Percentiles rank a stretch among this genome's conserved stretches.
Conservation (phyloP, 2,329 filamentous ascomycete species). For the Dryadomyces sulphureus region DNA sequence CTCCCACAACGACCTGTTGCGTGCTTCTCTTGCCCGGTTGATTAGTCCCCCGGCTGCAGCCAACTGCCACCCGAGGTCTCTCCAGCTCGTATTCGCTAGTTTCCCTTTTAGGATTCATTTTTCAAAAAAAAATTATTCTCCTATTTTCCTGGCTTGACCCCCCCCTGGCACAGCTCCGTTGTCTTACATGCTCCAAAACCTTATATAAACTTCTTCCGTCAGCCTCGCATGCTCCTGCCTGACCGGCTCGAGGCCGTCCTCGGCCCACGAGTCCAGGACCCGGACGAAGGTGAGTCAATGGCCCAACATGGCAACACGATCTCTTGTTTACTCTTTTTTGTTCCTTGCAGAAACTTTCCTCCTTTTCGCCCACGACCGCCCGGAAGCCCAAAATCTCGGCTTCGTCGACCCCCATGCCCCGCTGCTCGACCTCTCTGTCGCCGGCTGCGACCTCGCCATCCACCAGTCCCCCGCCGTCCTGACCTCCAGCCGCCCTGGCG, state of each 20-base stretch:
- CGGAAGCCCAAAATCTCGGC: slow-evolving; percentile 59
- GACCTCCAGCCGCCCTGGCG: slow-evolving; percentile 54
- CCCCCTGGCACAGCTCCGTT: too few relatives aligned
- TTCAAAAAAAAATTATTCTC: neutral
- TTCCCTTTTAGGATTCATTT: neutral
- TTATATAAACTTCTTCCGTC: too few relatives aligned
- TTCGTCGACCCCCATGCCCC: slow-evolving; percentile 63
- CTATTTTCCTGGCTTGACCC: too few relatives aligned
- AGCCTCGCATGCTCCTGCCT: neutral
- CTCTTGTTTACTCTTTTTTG: neutral
- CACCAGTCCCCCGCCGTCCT: slow-evolving; percentile 74
- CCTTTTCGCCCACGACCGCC: slow-evolving; percentile 63
- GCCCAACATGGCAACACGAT: too few relatives aligned
- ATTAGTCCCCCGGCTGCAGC: too few relatives aligned
- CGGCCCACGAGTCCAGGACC: slow-evolving; percentile 29
- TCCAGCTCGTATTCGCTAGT: too few relatives aligned
- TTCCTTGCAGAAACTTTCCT: slow-evolving; percentile 62
- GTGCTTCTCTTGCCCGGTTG: too few relatives aligned
- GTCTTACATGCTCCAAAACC: too few relatives aligned
- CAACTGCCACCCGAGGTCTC: too few relatives aligned
- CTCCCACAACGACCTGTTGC: too few relatives aligned
- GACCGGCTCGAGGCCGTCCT: slow-evolving; percentile 13
- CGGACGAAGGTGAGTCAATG: slow-evolving; percentile 27
- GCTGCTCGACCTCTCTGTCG: slow-evolving; percentile 49
- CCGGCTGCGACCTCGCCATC: slow-evolving; percentile 56